Base-by-base conservation (phyloP, 768 basidiomycete species). In the Candolleomyces eurysporus region DNA sequence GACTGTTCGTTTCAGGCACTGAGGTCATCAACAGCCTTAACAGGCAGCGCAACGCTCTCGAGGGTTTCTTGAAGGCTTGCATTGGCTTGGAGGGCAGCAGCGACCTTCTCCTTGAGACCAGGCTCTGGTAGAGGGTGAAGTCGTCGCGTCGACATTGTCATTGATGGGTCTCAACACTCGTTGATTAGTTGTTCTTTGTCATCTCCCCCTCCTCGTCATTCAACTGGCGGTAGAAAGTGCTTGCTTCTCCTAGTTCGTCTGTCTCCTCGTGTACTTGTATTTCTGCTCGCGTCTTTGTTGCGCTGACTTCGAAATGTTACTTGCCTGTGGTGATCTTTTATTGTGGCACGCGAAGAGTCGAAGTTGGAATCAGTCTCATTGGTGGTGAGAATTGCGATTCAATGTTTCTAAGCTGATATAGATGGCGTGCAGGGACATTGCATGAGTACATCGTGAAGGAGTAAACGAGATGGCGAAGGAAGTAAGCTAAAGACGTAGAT, bases 1-100 rank as follows among this genome's bases (percentile, higher is more conserved):
- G 52, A 16, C 13, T 10, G 36, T 36, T 45, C n/a, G 39, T 48
- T 77, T 17, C 13, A 46, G 90, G 92, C 58, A 90, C 90, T 42
- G 92, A 92, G 67, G 94, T 98, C 67, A 90, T 98, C 76, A 99
- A 99, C 86, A 91, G 89, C 66, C 84, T 98, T 65, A 90, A 89
- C 76, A 87, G 96, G 73, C 96, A 99, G 82, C 88, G 96, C 71
- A 92, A 94, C 63, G 96, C 93, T 9, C 86, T 98, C 60, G 95
- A 96, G 75, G 77, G 83, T 46, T 97, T 96, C 87, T 81, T 97
- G 71, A 96, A 96, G 84, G 94, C 94, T 45, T 97, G 94, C 76
- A 78, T 96, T 57, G 94, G 94, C 30, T 76, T 97, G 48, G 94
- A 96, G 75, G 82, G 86, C 56, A 87, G 81, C 73, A 86, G 83